Base-by-base conservation (phyloP, 352 stramenopile genomes). In the Phytopythium vexans region DNA sequence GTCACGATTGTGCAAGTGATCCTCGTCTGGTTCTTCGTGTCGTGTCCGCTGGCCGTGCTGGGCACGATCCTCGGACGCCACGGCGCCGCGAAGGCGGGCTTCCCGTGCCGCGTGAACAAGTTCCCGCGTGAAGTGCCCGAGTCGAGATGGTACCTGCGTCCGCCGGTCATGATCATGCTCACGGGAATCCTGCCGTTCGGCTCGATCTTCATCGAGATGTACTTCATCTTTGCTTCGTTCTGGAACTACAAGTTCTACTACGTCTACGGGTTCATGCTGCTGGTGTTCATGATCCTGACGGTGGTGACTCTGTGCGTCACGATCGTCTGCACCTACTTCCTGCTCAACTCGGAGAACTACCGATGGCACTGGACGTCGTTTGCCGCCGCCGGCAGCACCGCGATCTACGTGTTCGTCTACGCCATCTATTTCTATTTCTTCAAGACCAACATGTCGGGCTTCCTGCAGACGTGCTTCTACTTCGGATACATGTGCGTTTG, bases 181-280 rank as follows among this genome's bases (percentile, higher is more conserved):
- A 98, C 96, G 38, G 97, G 97, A 21, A 82, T 99, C n/a, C 74
- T 99, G 12, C 97, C 95, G 39, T 99, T 99, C 53, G 97, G 96
- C 38, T 98, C 89, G 42, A 99, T 99, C 69, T 99, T 99, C 68
- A 99, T 99, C 66, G 97, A 99, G 78, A 98, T 99, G 73, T 99
- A 99, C 77, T 99, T 99, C 84, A 98, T 99, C 68, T 98, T 99
- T 67, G 98, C 97, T 6, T 98, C 94, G 39, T 98, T 99, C 60
- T 99, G 97, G 97, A 98, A 98, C 74, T 99, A 99, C 92, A 99
- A 99, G 78, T 99, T 99, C 75, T 99, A 99, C 79, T 99, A 99
- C 74, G 97, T 99, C 11, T 99, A 99, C 74, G 97, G 97, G 47
- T 99, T 99, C 72, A 95, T 99, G 73, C 80, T 99, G 54, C 83